Conservation (phyloP, 129 eudicot species). For the Tanacetum coccineum region DNA sequence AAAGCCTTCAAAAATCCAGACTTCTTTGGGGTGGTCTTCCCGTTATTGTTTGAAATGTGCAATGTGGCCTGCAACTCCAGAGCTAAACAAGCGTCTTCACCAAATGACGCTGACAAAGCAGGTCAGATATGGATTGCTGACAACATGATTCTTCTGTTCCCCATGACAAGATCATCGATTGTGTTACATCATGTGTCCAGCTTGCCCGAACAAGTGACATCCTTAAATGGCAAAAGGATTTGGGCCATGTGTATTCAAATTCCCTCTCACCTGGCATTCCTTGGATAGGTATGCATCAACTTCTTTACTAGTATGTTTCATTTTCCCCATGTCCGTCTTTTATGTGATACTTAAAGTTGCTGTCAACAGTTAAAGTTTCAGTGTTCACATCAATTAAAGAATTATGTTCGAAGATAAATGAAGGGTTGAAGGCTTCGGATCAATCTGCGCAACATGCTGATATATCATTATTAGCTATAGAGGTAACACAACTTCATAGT, state of each 20-base stretch:
- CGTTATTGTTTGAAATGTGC: conserved; percentile 66
- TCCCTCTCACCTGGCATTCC: conserved; percentile 63
- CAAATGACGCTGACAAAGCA: conserved; percentile 43
- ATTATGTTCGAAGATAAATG: conserved; percentile 55
- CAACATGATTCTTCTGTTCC: conserved; percentile 38
- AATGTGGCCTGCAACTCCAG: conserved; percentile 26
- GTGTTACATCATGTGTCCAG: conserved; percentile 55
- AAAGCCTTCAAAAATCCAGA: conserved; percentile 71
- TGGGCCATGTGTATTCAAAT: conserved; percentile 43
- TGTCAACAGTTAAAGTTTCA: conserved; percentile 56
- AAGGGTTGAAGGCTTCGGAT: conserved; percentile 32
- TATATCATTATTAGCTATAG: conserved; percentile 39
- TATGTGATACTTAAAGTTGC: conserved; percentile 13
- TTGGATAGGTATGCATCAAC: conserved; percentile 62
- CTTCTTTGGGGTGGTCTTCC: conserved; percentile 67
- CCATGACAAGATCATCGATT: conserved; percentile 64
- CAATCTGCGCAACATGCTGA: too few species aligned
- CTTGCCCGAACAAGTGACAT: conserved; percentile 66
- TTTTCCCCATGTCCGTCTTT: conserved; percentile 1
- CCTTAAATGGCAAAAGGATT: conserved; percentile 47
- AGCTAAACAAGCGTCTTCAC: conserved; percentile 41
- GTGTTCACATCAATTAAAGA: conserved; percentile 62
- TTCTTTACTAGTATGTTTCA: neutral
- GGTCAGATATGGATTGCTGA: conserved; percentile 31
- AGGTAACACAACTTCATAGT: conserved; percentile 47